Percentiles rank a stretch among this genome's conserved stretches.
Evolutionary conservation across 2,329 filamentous ascomycete species (phyloP).

Genomic region (Pseudogymnoascus destructans): DNA sequence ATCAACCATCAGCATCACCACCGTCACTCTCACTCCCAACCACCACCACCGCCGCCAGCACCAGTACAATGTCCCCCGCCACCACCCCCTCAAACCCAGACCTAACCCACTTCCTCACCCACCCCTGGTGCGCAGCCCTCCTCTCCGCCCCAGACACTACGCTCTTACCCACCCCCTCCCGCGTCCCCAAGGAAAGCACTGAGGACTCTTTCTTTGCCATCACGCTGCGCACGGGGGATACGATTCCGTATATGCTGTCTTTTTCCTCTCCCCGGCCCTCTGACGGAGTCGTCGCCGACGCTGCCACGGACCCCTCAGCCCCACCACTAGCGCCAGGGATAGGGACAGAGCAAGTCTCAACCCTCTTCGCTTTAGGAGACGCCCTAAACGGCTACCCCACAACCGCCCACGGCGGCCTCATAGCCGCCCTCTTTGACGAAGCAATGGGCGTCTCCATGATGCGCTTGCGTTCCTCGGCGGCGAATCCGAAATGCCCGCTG

Average conservation of each 20-base stretch:
- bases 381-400: slow-evolving; percentile 9
- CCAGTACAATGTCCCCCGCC: background rate
- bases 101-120: slow-evolving; percentile 26
- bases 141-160: slow-evolving; percentile 31
- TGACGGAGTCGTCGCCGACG: too few relatives aligned
- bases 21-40: background rate
- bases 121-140: slow-evolving; percentile 37
- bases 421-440: slow-evolving; percentile 6
- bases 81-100: slow-evolving; percentile 10
- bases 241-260: slow-evolving; percentile 27
- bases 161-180: slow-evolving; percentile 29
- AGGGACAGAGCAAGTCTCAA: background rate
- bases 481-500: slow-evolving; percentile 18
- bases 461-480: slow-evolving; percentile 11
- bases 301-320: too few relatives aligned
- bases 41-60: too few relatives aligned
- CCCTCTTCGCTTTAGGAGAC: background rate
- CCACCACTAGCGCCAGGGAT: background rate
- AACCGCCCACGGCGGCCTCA: background rate
- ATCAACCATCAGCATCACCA: background rate
- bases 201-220: slow-evolving; percentile 41
- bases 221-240: slow-evolving; percentile 37
- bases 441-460: slow-evolving; percentile 27
- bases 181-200: slow-evolving; percentile 27
- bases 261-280: background rate